These are phyloP conservation scores for Exserohilum rostratum DNA, from an alignment of 2,329 filamentous ascomycete species.

Conservation along the genomic window DNA sequence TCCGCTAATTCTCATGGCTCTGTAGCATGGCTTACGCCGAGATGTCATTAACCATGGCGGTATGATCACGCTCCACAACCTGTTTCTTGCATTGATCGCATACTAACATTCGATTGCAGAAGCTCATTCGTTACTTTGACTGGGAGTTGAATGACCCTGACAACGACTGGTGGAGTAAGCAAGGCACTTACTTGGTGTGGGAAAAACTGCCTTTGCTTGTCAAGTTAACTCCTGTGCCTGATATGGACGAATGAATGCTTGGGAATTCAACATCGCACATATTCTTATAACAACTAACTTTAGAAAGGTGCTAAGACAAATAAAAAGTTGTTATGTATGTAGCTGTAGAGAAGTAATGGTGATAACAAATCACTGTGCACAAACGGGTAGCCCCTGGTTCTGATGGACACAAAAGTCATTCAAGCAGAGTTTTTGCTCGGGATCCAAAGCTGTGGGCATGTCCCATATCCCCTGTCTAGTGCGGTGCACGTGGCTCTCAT, in stretches of 20 bases:
- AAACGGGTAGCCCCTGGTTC: too few relatives aligned
- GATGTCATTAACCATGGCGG: constrained; percentile 6
- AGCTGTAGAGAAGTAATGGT: not conserved
- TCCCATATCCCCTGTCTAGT: constrained; percentile 1
- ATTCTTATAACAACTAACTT: too few relatives aligned
- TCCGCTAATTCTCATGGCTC: not conserved
- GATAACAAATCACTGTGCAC: too few relatives aligned
- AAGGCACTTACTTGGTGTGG: constrained; percentile 11
- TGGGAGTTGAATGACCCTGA: constrained; percentile 1
- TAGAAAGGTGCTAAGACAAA: too few relatives aligned
- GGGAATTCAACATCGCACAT: too few relatives aligned
- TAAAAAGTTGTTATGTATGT: not conserved
- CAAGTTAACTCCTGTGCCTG: not conserved
- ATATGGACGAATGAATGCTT: not conserved
- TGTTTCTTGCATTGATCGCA: too few relatives aligned
- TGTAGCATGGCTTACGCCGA: constrained; percentile 3
- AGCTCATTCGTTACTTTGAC: constrained; percentile 4
- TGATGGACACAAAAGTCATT: too few relatives aligned
- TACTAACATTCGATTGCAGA: not conserved
- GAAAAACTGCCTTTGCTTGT: constrained; percentile 9
- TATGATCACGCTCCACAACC: not conserved
- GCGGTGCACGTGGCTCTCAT: not conserved
- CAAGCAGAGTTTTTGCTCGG: too few relatives aligned
- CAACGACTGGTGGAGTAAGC: constrained; percentile 3
- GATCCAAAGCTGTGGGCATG: not conserved